Evolutionary conservation across 192 early-diverging fungal species (phyloP), one percentile per base, ranked within the genome.

Genomic region (Umbelopsis sp.): DNA sequence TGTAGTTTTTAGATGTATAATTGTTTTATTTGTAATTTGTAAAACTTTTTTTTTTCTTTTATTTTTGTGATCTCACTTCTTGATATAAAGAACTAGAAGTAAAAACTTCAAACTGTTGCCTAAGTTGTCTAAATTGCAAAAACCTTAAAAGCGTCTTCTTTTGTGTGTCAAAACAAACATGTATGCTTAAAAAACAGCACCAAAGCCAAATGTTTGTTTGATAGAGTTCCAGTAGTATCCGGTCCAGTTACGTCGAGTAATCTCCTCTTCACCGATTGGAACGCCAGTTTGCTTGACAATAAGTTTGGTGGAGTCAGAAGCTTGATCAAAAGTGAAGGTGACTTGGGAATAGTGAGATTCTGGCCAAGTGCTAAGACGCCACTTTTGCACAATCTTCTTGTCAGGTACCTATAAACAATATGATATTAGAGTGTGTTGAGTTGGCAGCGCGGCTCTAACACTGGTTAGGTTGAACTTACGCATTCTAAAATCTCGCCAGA

Each of bases 141-240:
- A 29, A 29, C 7, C 17, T 31, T 59, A 32, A 41, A 5, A 11
- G 38, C 4, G 38, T 6, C n/a, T n/a, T n/a, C n/a, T n/a, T n/a
- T n/a, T 6, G 38, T 41, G 0, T 41, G 38, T 41, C 8, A 2
- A 49, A 2, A 49, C 0, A 47, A 3, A 47, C 45, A 47, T 16
- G 11, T n/a, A 16, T 1, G 0, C 32, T 34, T 75, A 75, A 45
- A 75, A 75, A 21, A 49, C 59, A 50, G 47, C 73, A 65, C 73
- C 73, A 66, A 70, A 75, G 1, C 96, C 96, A 84, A 96, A 98
- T 22, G 91, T 86, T 65, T 85, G 84, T 77, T 97, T 96, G 76
- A 98, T 98, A 45, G 91, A 79, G 79, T 93, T 90, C 94, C 94
- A 97, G 85, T 96, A 98, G 82, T 95, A 98, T 66, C 86, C 86